Base-by-base conservation (phyloP, 768 basidiomycete species). In the Mycena maculata region DNA sequence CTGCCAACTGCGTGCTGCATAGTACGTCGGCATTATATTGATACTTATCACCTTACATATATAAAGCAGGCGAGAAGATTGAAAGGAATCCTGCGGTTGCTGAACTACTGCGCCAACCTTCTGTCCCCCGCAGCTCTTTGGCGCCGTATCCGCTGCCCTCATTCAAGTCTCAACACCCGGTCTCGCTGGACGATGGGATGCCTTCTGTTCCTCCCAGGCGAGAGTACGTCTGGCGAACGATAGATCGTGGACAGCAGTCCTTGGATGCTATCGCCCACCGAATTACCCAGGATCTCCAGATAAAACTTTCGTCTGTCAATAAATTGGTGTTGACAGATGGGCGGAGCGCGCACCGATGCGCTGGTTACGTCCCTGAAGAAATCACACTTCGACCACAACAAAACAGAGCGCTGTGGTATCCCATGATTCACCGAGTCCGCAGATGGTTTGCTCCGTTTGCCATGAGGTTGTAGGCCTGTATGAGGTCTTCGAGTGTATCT, bases 171-270 rank as follows among this genome's bases (percentile, higher is more conserved):
- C 23, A 7, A 13, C 9, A 10, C 3, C 12, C 10, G 9, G 6
- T 3, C 5, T 3, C 27, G 15, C 20, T 11, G n/a, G n/a, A 39
- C n/a, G n/a, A n/a, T n/a, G n/a, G n/a, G n/a, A 6, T 22, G 33
- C 20, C 31, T 30, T 12, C 58, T 20, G 47, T 48, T 9, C 23
- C 36, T 1, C 47, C 36, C 20, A 45, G 58, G 33, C 58, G 54
- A 2, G 54, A 56, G 15, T 56, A 56, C 41, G 54, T 56, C 18
- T 60, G 45, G 58, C 58, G 47, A 38, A 49, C 45, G 16, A 48
- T 48, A 1, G 45, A 36, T 7, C 23, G 41, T 9, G 58, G 41
- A 9, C 33, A 33, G 31, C 44, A 48, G 25, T 48, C 58, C 7
- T 49, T 60, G 25, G 22, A 31, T 33, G 47, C 22, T n/a, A n/a